Base-by-base conservation (phyloP, 306 rosid genomes). In the Adenanthera pavonina region DNA sequence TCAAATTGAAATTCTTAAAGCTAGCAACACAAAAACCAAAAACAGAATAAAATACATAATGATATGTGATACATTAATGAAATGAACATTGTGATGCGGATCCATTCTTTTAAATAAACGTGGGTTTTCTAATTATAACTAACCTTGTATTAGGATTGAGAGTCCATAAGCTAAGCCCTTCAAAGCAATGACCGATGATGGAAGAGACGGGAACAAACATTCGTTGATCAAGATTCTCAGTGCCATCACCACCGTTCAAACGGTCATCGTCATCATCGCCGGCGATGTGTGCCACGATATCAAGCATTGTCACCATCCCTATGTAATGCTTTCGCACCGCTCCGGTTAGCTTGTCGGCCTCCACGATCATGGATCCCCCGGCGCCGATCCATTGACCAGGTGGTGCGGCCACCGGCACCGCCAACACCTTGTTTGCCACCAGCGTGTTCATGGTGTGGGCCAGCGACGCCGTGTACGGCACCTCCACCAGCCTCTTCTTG, bases 361-460 rank as follows among this genome's bases (percentile, higher is more conserved):
- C 97, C 81, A 95, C 88, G 49, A 95, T 95, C 97, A 95, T 90
- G 0, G 98, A 91, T 30, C 96, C 98, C 0, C 98, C 94, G 0
- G 97, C 98, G 52, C 99, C 98, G 57, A 95, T 92, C 98, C 96
- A 93, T 12, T 92, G 97, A 0, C 99, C 97, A 0, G 99, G 98
- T 9, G 99, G 99, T 0, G 93, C 98, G 0, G 98, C 98, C 84
- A 95, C 97, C 1, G 96, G 98, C 4, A 89, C 89, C 51, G 98
- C 97, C 85, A 89, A 82, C 25, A 93, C 92, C 56, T 33, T 84
- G 83, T 93, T 93, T 0, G 96, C 96, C 30, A 93, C 98, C 38
- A 93, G 87, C 0, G 90, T 48, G 76, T 86, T 93, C 97, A 93
- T 90, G 5, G 96, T 90, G 74, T 93, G 87, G 1, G 91, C 93